Conservation (phyloP, 1,284 basidiomycete species). For the Cryptococcus sp. region DNA sequence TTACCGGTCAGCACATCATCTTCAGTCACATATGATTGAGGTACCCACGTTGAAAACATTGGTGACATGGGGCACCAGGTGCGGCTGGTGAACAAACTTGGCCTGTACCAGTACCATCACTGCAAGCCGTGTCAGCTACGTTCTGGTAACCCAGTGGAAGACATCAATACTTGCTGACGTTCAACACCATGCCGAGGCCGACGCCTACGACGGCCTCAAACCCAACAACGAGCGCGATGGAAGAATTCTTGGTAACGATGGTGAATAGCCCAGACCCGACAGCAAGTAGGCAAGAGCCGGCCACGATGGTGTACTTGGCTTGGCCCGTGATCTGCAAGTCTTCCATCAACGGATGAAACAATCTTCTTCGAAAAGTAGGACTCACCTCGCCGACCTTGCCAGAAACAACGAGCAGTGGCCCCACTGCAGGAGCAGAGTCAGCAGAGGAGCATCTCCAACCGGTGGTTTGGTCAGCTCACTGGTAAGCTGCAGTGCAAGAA, state of each 20-base stretch:
- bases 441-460: too few relatives aligned
- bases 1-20: not conserved
- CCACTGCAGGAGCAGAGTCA: conserved; percentile 8
- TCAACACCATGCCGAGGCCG: conserved; percentile 23
- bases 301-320: conserved; percentile 23
- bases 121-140: not conserved
- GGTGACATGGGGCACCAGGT: conserved; percentile 24
- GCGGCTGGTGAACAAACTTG: conserved; percentile 16
- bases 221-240: conserved; percentile 17
- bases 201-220: conserved; percentile 25
- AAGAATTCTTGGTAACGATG: conserved; percentile 12
- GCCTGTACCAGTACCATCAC: conserved; percentile 28
- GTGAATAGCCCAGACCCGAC: conserved; percentile 21
- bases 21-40: not conserved
- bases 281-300: conserved; percentile 18
- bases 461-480: conserved; percentile 13
- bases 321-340: conserved; percentile 13
- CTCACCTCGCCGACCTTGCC: conserved; percentile 23
- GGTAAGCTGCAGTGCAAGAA: conserved; percentile 25
- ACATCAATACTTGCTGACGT: conserved; percentile 14
- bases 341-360: not conserved
- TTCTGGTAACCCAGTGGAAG: not conserved
- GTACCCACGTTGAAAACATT: conserved; percentile 24
- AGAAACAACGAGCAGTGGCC: conserved; percentile 18
- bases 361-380: too few relatives aligned